Percentiles rank a stretch among this genome's conserved stretches.
These are phyloP conservation scores for Agapanthus africanus DNA, from an alignment of 106 monocot species.

Conservation along the genomic window DNA sequence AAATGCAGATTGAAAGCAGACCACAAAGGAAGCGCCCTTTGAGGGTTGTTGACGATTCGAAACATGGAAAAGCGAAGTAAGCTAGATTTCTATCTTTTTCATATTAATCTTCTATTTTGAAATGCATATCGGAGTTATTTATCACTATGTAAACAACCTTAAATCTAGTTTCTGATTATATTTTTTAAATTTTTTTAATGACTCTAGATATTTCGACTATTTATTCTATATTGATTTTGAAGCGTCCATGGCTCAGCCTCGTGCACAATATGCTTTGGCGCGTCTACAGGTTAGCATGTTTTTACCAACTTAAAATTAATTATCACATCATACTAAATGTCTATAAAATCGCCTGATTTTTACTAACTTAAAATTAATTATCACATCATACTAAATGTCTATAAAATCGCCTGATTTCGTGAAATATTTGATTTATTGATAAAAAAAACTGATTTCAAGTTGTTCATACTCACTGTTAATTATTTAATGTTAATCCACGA, in stretches of 20 bases:
- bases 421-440: not conserved
- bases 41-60: constrained; percentile 64
- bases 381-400: too few species aligned
- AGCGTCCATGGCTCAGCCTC: constrained; percentile 78
- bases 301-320: constrained; percentile 1
- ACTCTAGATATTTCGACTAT: constrained; percentile 71
- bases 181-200: constrained; percentile 1
- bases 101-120: not conserved
- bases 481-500: too few species aligned
- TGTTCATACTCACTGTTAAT: not conserved
- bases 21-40: constrained; percentile 59
- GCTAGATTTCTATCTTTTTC: not conserved
- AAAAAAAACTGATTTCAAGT: not conserved
- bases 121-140: not conserved
- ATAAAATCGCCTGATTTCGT: too few species aligned
- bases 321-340: not conserved
- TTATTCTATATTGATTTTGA: constrained; percentile 84
- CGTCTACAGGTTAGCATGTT: constrained; percentile 56
- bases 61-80: constrained; percentile 60
- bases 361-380: not conserved
- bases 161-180: not conserved
- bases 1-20: constrained; percentile 73
- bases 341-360: not conserved
- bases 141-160: not conserved
- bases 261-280: constrained; percentile 69